phyloP scores from a whole-genome alignment of 768 basidiomycete genomes.

The Cystofilobasidium capitatum region DNA sequence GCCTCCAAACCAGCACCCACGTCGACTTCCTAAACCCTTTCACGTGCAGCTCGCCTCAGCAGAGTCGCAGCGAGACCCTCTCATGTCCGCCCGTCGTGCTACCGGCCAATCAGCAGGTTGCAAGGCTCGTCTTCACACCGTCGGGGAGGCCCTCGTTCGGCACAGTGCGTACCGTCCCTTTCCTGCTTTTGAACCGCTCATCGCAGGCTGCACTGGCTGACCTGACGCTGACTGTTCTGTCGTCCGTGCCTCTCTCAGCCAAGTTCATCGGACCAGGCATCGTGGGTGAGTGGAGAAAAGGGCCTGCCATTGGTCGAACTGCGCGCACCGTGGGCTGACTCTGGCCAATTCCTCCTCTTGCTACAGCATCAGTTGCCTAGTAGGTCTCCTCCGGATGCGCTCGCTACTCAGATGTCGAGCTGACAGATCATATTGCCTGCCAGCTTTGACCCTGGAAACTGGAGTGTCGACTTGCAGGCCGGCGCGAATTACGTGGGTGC shows the following conservation, averaged over 20 bases:
- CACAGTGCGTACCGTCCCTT: background rate
- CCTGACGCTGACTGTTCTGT: background rate
- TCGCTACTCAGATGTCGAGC: background rate
- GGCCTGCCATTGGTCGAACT: too few species aligned
- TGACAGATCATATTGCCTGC: background rate
- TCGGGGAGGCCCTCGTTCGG: background rate
- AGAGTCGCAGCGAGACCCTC: too few species aligned
- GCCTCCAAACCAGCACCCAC: too few species aligned
- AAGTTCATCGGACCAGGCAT: constrained; percentile 61
- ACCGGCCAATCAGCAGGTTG: too few species aligned
- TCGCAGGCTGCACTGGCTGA: background rate
- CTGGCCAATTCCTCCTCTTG: background rate
- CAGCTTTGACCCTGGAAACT: constrained; percentile 52
- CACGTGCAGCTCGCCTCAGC: too few species aligned
- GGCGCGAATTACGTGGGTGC: constrained; percentile 52
- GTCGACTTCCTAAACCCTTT: too few species aligned
- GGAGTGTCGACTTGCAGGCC: constrained; percentile 82
- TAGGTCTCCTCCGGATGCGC: background rate
- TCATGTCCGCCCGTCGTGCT: too few species aligned
- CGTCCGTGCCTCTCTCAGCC: background rate
- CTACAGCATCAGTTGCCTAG: background rate
- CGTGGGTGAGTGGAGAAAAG: too few species aligned
- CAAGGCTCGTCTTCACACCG: background rate
- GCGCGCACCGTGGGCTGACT: background rate
- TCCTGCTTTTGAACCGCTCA: background rate